Percentiles rank a stretch among this genome's conserved stretches.
Conservation (phyloP, 1,284 basidiomycete species). For the Ustilago nuda region DNA sequence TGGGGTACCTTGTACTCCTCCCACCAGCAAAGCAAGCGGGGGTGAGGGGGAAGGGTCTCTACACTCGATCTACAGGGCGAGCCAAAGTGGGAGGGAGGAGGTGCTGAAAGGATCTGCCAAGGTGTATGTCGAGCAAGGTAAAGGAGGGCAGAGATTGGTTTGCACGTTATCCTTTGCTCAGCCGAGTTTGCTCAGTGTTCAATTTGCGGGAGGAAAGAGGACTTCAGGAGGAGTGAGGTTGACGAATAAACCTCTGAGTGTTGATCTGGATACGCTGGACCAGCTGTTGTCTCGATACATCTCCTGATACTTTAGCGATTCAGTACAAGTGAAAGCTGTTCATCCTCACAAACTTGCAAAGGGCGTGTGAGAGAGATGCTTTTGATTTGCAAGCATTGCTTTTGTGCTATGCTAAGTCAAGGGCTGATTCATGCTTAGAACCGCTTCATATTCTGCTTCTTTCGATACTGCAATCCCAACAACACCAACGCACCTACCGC, state of each 20-base stretch:
- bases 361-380: neutral
- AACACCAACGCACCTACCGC: slow-evolving; percentile 45
- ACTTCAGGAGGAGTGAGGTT: slow-evolving; percentile 5
- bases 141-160: slow-evolving; percentile 3
- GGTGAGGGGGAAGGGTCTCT: neutral
- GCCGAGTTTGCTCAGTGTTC: slow-evolving; percentile 31
- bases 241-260: slow-evolving; percentile 24
- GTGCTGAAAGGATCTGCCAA: slow-evolving; percentile 18
- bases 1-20: neutral
- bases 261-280: slow-evolving; percentile 22
- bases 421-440: slow-evolving; percentile 13
- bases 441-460: slow-evolving; percentile 48
- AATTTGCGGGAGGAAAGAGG: slow-evolving; percentile 6
- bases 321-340: too few relatives aligned
- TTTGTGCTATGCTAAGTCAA: neutral
- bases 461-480: slow-evolving; percentile 53
- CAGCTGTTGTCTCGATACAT: slow-evolving; percentile 15
- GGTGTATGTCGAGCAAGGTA: neutral
- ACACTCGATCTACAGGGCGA: neutral
- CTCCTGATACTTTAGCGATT: neutral
- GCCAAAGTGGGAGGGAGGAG: neutral
- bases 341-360: too few relatives aligned
- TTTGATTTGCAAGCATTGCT: neutral
- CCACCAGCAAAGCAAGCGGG: neutral
- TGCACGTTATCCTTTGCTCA: slow-evolving; percentile 21